Evolutionary conservation across 2,329 filamentous ascomycete genomes (phyloP).

Genomic region (Bipolaris gigantea): DNA sequence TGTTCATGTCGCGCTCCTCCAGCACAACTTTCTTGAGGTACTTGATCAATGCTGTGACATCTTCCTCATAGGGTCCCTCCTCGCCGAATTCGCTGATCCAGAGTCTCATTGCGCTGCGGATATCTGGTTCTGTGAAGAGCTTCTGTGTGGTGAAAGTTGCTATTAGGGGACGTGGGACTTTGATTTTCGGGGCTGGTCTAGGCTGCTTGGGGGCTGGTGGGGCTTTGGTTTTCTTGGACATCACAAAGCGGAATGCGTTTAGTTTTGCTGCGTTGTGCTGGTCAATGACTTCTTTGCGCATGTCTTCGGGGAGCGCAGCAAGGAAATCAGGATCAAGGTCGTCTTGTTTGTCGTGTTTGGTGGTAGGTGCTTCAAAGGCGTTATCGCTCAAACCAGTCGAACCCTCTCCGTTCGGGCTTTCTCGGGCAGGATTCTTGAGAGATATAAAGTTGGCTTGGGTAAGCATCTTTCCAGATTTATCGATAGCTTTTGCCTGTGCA

Average conservation of each 20-base stretch:
- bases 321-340: conserved; percentile 65
- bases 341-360: conserved; percentile 6
- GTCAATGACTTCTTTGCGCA: conserved; percentile 66
- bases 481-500: conserved; percentile 52
- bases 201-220: conserved; percentile 24
- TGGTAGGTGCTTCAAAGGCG: conserved; percentile 26
- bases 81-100: conserved; percentile 74
- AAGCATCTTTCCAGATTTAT: conserved; percentile 48
- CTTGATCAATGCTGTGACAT: conserved; percentile 71
- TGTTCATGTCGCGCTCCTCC: conserved; percentile 77
- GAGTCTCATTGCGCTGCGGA: conserved; percentile 71
- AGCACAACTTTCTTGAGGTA: conserved; percentile 73
- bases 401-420: conserved; percentile 14
- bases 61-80: conserved; percentile 77
- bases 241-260: conserved; percentile 29
- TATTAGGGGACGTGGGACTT: conserved; percentile 55
- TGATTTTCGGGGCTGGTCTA: conserved; percentile 18
- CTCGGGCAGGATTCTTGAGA: conserved; percentile 32
- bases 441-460: conserved; percentile 74
- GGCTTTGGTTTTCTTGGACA: conserved; percentile 33
- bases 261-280: conserved; percentile 59
- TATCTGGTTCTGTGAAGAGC: conserved; percentile 60
- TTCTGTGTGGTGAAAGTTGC: conserved; percentile 66
- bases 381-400: conserved; percentile 25
- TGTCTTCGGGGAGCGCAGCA: conserved; percentile 76